A percentile compares a stretch with the other conserved stretches of the same genome.
Conservation (phyloP, 139 green algal genomes). For the Chlorella sp. region DNA sequence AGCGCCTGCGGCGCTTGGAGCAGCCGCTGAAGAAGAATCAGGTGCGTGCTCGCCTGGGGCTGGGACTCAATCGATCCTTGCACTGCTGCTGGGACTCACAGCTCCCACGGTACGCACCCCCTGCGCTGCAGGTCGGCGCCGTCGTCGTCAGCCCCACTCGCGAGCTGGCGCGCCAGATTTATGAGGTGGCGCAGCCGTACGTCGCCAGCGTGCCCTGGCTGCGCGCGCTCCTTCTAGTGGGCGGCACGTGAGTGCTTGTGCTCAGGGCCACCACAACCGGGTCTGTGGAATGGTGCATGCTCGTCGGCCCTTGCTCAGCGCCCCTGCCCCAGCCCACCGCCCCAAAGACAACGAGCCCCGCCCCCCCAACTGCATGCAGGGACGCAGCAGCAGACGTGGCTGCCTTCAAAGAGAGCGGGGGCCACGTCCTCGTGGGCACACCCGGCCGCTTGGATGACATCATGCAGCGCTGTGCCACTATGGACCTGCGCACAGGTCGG, state of each 20-base stretch:
- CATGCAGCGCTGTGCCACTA: conserved; percentile 64
- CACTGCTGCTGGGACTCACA: neutral
- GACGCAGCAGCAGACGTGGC: conserved; percentile 73
- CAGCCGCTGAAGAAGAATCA: conserved; percentile 76
- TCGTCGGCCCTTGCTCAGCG: too few relatives aligned
- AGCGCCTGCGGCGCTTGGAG: conserved; percentile 80
- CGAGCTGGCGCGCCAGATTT: conserved; percentile 94
- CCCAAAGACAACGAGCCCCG: too few relatives aligned
- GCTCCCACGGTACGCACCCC: neutral
- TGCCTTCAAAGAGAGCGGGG: conserved; percentile 66
- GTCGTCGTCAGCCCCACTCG: conserved; percentile 93
- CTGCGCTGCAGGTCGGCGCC: conserved; percentile 77
- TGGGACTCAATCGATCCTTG: neutral
- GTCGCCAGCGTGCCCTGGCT: conserved; percentile 60
- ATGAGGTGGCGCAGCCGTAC: conserved; percentile 82
- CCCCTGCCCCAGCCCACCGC: too few relatives aligned
- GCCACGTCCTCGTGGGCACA: conserved; percentile 91
- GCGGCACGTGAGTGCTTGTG: conserved; percentile 69
- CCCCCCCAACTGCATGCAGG: conserved; percentile 36
- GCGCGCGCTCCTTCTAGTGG: conserved; percentile 71
- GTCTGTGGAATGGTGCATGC: too few relatives aligned
- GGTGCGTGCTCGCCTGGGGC: conserved; percentile 44
- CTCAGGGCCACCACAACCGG: too few relatives aligned
- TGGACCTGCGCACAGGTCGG: conserved; percentile 68
- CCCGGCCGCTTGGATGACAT: conserved; percentile 93